Conservation (phyloP, 495 filamentous ascomycete genomes). For the Parmelia sp. region DNA sequence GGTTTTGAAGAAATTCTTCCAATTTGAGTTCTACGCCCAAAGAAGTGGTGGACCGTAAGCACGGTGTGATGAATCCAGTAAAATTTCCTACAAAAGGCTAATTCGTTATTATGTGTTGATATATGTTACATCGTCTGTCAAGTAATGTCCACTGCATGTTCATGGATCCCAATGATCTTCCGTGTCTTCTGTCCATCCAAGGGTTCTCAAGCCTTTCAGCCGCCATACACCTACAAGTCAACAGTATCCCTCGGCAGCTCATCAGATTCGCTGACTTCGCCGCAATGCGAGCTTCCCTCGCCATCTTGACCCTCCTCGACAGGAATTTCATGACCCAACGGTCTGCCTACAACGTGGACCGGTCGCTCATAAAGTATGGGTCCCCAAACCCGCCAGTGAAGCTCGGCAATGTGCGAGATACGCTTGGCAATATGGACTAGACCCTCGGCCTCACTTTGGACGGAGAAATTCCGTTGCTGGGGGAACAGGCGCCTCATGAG, state of each 20-base stretch:
- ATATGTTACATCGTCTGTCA: background rate
- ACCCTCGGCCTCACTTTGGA: background rate
- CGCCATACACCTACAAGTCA: background rate
- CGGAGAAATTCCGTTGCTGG: background rate
- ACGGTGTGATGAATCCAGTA: background rate
- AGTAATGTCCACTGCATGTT: background rate
- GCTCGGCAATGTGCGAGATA: constrained; percentile 67
- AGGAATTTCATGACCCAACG: background rate
- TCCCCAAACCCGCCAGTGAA: constrained; percentile 87
- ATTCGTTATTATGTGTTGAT: background rate
- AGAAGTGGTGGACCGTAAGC: background rate
- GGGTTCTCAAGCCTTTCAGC: background rate
- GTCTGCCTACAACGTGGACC: background rate
- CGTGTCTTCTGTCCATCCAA: background rate
- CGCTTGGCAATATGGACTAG: constrained; percentile 55
- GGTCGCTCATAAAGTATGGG: constrained; percentile 52
- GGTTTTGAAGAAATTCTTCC: background rate
- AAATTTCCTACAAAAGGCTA: background rate
- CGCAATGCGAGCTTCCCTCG: background rate
- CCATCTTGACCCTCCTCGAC: background rate
- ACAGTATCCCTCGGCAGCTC: background rate
- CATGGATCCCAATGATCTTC: background rate
- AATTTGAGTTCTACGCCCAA: background rate
- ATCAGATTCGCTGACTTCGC: background rate
- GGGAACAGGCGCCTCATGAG: constrained; percentile 14